Conservation (phyloP, 805 yeast species). For the Saturnispora ahearnii region DNA sequence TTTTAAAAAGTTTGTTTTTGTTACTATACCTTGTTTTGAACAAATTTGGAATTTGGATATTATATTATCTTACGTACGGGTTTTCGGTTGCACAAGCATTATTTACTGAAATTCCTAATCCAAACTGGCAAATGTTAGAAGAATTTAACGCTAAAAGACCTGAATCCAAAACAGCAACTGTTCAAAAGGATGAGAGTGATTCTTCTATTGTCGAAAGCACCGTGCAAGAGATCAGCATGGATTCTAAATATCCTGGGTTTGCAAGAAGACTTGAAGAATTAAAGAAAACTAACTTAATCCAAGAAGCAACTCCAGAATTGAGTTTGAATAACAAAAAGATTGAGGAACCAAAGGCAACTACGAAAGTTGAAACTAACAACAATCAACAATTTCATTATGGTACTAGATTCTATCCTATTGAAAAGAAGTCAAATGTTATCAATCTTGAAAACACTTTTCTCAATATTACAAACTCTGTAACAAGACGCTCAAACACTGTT, state of each 20-base stretch:
- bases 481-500: not conserved
- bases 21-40: conserved; percentile 17
- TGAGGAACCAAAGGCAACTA: not conserved
- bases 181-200: conserved; percentile 5
- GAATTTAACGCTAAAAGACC: not conserved
- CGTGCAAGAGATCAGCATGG: not conserved
- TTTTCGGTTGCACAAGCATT: conserved; percentile 12
- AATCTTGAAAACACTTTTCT: conserved; percentile 4
- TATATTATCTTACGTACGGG: conserved; percentile 16
- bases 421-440: not conserved
- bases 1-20: conserved; percentile 17
- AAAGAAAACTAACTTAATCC: not conserved
- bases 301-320: not conserved
- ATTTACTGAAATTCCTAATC: conserved; percentile 21
- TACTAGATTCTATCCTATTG: conserved; percentile 2
- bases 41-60: conserved; percentile 20
- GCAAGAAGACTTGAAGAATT: conserved; percentile 6
- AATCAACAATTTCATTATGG: conserved; percentile 1
- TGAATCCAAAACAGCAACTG: not conserved
- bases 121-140: conserved; percentile 10
- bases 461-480: conserved; percentile 1
- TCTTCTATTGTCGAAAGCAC: conserved; percentile 6
- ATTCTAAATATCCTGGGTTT: conserved; percentile 2
- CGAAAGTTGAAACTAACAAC: not conserved
- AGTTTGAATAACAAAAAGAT: not conserved